Evolutionary conservation across 805 yeast genomes (phyloP).

Genomic region (Monosporozyma yasuniensis): DNA sequence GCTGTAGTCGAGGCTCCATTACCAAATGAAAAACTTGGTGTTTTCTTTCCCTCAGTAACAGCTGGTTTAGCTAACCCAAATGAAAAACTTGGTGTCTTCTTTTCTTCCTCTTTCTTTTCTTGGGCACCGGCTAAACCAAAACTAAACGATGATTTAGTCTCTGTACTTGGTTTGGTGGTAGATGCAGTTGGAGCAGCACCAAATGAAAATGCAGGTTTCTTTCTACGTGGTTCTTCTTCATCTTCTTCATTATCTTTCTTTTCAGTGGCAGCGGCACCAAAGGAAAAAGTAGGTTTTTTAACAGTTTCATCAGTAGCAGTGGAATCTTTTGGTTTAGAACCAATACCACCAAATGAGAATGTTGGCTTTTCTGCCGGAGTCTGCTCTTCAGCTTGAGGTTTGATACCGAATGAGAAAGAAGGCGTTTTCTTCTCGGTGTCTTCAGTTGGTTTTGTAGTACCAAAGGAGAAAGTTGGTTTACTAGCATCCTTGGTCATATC

Average conservation of each 20-base stretch:
- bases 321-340: not conserved
- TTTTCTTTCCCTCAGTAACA: not conserved
- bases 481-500: constrained; percentile 6
- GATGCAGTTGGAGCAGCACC: not conserved
- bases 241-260: not conserved
- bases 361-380: constrained; percentile 4
- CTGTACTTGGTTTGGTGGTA: not conserved
- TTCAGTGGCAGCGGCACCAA: constrained; percentile 1
- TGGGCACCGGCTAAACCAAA: constrained; percentile 3
- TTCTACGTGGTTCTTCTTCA: not conserved
- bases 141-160: constrained; percentile 8
- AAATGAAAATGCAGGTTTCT: constrained; percentile 11
- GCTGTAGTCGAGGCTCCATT: not conserved
- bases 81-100: constrained; percentile 1
- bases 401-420: constrained; percentile 2
- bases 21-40: constrained; percentile 4
- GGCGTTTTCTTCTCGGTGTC: not conserved
- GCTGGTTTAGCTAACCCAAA: not conserved
- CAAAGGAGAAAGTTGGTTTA: constrained; percentile 9
- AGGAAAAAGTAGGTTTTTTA: constrained; percentile 5
- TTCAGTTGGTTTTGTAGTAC: not conserved
- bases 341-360: constrained; percentile 10
- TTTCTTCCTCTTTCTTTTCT: not conserved
- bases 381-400: not conserved
- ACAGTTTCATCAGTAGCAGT: not conserved